Evolutionary conservation across 257 asterid species (phyloP).

Genomic region (Ocimum tenuiflorum): DNA sequence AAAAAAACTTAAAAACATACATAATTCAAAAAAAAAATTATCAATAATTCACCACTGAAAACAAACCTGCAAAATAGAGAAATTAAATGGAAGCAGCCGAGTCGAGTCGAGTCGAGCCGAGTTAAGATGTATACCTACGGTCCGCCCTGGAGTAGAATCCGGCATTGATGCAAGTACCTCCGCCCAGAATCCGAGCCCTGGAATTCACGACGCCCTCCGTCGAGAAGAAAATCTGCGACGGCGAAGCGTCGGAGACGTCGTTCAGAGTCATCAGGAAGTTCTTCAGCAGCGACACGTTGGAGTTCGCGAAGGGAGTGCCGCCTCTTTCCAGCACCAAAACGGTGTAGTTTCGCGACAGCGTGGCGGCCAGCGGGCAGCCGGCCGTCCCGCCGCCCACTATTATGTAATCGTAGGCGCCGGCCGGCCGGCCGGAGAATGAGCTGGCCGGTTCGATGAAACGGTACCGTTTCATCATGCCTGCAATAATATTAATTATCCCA

Average conservation of each 20-base stretch:
- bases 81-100: too few relatives aligned
- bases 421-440: too few relatives aligned
- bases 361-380: conserved; percentile 65
- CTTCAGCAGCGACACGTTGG: conserved; percentile 35
- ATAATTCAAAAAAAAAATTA: too few relatives aligned
- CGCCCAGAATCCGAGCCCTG: conserved; percentile 48
- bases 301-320: conserved; percentile 49
- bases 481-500: too few relatives aligned
- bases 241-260: conserved; percentile 35
- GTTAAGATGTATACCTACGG: too few relatives aligned
- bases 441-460: too few relatives aligned
- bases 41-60: too few relatives aligned
- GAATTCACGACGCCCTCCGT: conserved; percentile 50
- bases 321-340: conserved; percentile 62
- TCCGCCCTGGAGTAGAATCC: conserved; percentile 53
- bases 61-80: too few relatives aligned
- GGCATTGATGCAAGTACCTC: conserved; percentile 44
- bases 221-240: conserved; percentile 46
- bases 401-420: conserved; percentile 45
- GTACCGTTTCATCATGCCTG: too few relatives aligned
- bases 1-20: too few relatives aligned
- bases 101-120: too few relatives aligned
- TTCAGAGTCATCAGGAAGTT: conserved; percentile 37
- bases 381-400: conserved; percentile 71
- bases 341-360: conserved; percentile 39